These are phyloP conservation scores for Umbelopsis sp. DNA, from an alignment of 371 early-diverging fungal species.

Conservation along the genomic window DNA sequence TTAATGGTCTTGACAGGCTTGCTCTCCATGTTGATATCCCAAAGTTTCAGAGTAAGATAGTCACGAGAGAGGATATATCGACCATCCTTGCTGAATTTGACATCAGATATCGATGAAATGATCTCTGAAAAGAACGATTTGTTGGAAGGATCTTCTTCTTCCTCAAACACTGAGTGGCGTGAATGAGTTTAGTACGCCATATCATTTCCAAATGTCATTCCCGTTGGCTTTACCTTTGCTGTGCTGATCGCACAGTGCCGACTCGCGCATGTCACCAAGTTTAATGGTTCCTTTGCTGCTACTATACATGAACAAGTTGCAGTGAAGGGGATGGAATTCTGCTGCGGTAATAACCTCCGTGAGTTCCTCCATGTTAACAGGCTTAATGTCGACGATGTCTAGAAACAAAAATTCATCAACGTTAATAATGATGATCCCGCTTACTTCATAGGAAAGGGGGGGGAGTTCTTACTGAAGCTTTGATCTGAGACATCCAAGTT, in stretches of 20 bases:
- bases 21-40: constrained; percentile 96
- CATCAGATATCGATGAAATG: constrained; percentile 94
- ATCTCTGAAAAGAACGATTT: constrained; percentile 97
- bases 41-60: constrained; percentile 91
- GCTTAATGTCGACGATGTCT: constrained; percentile 99
- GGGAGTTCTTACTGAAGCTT: constrained; percentile 82
- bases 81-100: constrained; percentile 92
- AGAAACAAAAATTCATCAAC: constrained; percentile 2
- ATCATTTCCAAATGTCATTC: neutral
- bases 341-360: constrained; percentile 99
- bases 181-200: neutral
- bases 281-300: constrained; percentile 98
- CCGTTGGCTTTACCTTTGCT: constrained; percentile 72
- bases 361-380: constrained; percentile 98
- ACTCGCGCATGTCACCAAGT: constrained; percentile 94
- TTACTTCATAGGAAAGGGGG: too few species aligned
- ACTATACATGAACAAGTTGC: constrained; percentile 97
- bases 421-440: neutral
- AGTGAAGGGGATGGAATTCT: constrained; percentile 95
- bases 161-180: constrained; percentile 77
- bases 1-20: constrained; percentile 89
- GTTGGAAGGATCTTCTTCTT: constrained; percentile 88
- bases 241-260: constrained; percentile 94
- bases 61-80: constrained; percentile 96
- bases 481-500: constrained; percentile 95